phyloP scores from a whole-genome alignment of 441 rosid species.

The Erodium chrysanthum region DNA sequence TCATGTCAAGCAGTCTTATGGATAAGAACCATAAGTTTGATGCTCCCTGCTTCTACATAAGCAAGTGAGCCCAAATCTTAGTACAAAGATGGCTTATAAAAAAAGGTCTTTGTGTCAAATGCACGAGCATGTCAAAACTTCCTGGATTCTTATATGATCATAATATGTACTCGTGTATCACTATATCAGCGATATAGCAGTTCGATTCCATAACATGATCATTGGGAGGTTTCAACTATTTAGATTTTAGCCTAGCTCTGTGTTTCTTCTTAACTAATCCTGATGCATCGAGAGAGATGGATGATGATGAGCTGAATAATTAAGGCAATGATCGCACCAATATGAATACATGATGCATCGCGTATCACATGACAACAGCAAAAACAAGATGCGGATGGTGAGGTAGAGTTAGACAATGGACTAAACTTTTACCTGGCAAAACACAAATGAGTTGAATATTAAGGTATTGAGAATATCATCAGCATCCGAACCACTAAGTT shows the following conservation, averaged over 20 bases:
- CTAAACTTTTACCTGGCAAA: slow-evolving; percentile 47
- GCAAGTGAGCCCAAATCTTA: no score
- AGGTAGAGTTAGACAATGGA: background rate
- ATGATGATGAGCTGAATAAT: background rate
- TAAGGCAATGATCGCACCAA: background rate
- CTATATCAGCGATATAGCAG: no score
- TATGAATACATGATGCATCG: background rate
- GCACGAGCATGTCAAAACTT: background rate
- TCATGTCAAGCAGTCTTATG: no score
- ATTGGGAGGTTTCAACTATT: background rate
- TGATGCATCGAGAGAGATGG: background rate
- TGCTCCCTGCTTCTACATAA: no score
- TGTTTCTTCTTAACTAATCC: background rate
- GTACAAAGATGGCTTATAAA: no score
- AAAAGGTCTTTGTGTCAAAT: background rate
- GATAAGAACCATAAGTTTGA: no score
- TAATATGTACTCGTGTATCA: background rate
- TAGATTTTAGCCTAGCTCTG: background rate
- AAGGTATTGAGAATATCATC: slow-evolving; percentile 49
- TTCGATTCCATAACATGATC: background rate
- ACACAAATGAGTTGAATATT: slow-evolving; percentile 68
- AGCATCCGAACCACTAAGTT: slow-evolving; percentile 46
- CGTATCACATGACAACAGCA: background rate
- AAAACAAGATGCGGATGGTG: background rate
- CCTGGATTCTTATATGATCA: background rate